Base-by-base conservation (phyloP, 495 filamentous ascomycete species). In the Podospora comata region DNA sequence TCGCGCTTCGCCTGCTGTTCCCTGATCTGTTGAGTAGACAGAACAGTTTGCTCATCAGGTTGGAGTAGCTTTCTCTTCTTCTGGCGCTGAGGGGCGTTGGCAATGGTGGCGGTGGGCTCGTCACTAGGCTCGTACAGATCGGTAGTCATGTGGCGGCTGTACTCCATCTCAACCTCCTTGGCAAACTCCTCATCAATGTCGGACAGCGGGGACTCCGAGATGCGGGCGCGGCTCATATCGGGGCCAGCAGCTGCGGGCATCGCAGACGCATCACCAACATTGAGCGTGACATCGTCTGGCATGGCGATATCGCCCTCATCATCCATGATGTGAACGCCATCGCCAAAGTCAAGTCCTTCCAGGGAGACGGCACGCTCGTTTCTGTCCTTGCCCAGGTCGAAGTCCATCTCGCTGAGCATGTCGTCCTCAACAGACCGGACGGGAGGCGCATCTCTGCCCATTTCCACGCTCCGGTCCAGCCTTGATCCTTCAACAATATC, bases 31-130 rank as follows among this genome's bases (percentile, higher is more conserved):
- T 75, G 74, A 67, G 76, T 86, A 26, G 83, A 80, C 20, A 87
- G 79, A 73, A 88, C 85, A 5, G 88, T 91, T 54, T 88, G 78
- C 5, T 82, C 76, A 75, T 97, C 93, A 26, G 87, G 81, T 58
- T 86, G 84, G 18, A 97, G 85, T 32, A 93, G 75, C 78, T 88
- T 93, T 59, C 90, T 87, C 76, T 90, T 91, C 82, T 94, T 95
- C 18, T 86, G 83, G 53, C 88, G 87, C 67, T 92, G 90, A 18
- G 84, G 84, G 3, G 87, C 85, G 39, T 84, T 79, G 58, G 82
- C 78, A 5, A 78, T 79, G 7, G 76, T 68, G 4, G 74, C 69
- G 4, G 81, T 77, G 11, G 72, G 61, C 64, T 86, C 85, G 26
- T 88, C 86, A 23, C 84, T 84, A 56, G 86, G 87, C 58, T 85